Base-by-base conservation (phyloP, 108 stramenopile species). In the Cyclostephanos invisitatus region DNA sequence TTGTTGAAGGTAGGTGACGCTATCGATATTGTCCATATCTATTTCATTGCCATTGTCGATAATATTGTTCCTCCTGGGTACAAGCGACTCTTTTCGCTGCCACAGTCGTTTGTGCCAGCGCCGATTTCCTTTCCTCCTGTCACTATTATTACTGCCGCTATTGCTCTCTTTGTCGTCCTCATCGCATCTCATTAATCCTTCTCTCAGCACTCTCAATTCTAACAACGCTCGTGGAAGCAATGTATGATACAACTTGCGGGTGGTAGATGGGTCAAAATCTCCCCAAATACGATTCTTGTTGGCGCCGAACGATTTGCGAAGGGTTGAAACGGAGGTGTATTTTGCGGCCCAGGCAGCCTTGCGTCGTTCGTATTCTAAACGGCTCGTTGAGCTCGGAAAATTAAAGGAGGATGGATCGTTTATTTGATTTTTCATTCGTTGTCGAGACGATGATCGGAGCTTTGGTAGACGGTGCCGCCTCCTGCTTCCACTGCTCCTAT, bases 281-380 rank as follows among this genome's bases (percentile, higher is more conserved):
- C 95, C 95, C 87, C 90, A 96, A 37, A 96, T 42, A 24, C 74
- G 77, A 75, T 96, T 94, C n/a, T 74, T 80, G 70, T 96, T 96
- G 29, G 74, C 36, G 25, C 95, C 95, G 78, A 94, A 96, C 32
- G 85, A 80, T 25, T 80, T 57, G 12, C 89, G 85, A 8, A 96
- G 83, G 12, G 87, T 84, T 24, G 87, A 64, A 3, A 96, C 74
- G 54, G 78, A 85, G 22, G 91, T 89, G 65, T 92, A 95, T 64
- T 85, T 82, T 5, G 75, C 70, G 5, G 87, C 91, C 94, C 94
- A 95, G 46, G 80, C 89, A 5, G 75, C 53, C 70, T 91, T 89
- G 48, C 89, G 86, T 27, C 67, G 68, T 72, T 90, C 80, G 64
- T 94, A 91, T 22, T 91, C 89, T 0, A 50, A 28, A 57, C 55